These are phyloP conservation scores for Piper longum DNA, from an alignment of 164 flowering plant species.

Conservation along the genomic window DNA sequence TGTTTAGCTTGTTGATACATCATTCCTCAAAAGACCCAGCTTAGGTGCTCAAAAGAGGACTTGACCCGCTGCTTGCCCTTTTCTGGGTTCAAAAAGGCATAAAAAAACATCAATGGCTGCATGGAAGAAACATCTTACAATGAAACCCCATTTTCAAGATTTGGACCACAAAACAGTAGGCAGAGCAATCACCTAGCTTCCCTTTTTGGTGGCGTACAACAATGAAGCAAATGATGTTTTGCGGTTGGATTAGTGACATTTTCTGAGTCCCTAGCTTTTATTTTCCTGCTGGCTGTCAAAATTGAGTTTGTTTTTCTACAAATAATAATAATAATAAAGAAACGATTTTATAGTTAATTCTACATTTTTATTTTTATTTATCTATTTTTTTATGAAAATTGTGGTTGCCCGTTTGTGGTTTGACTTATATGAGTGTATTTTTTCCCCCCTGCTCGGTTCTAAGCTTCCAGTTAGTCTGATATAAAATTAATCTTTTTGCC, in stretches of 20 bases:
- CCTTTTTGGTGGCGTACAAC: neutral
- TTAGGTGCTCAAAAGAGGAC: neutral
- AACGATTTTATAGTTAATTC: too few relatives aligned
- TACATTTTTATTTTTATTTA: too few relatives aligned
- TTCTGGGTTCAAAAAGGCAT: conserved; percentile 1
- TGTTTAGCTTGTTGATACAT: neutral
- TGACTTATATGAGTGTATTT: too few relatives aligned
- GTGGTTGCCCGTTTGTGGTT: too few relatives aligned
- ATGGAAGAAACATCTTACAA: neutral
- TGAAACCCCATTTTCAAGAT: neutral
- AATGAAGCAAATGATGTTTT: neutral
- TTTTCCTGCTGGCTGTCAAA: too few relatives aligned
- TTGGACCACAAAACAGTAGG: neutral
- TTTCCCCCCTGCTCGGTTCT: neutral
- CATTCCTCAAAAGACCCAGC: neutral
- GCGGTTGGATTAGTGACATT: neutral
- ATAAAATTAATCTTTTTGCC: too few relatives aligned
- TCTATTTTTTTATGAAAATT: too few relatives aligned
- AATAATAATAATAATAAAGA: too few relatives aligned
- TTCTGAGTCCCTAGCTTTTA: too few relatives aligned
- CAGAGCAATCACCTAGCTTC: neutral
- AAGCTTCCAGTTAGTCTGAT: too few relatives aligned
- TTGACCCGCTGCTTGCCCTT: neutral
- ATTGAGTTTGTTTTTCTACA: too few relatives aligned
- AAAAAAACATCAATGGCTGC: conserved; percentile 1